phyloP scores from a whole-genome alignment of 495 filamentous ascomycete genomes.

The Tetracladium marchalianum region DNA sequence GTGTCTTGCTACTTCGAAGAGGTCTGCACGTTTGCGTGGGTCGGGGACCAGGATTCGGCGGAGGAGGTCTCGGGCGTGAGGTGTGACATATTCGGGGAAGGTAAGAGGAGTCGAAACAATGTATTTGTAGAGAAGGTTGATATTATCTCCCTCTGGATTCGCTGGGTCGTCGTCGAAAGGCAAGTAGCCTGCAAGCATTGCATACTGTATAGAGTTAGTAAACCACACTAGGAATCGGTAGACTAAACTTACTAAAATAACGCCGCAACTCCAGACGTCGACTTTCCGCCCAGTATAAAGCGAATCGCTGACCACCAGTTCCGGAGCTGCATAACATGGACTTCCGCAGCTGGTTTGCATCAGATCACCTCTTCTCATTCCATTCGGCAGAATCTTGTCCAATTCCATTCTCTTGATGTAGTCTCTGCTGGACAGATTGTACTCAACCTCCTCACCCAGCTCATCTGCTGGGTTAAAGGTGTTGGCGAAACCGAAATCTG shows the following conservation, averaged over 20 bases:
- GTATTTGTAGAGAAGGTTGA: slow-evolving; percentile 98
- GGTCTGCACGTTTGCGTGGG: slow-evolving; percentile 84
- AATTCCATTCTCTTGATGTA: slow-evolving; percentile 71
- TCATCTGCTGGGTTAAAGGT: slow-evolving; percentile 88
- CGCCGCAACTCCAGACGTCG: slow-evolving; percentile 98
- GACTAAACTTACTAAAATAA: slow-evolving; percentile 73
- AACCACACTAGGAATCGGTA: slow-evolving; percentile 6
- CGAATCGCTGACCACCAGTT: slow-evolving; percentile 95
- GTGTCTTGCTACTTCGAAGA: slow-evolving; percentile 96
- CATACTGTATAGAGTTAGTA: slow-evolving; percentile 56
- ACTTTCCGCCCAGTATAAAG: slow-evolving; percentile 96
- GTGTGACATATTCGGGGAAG: slow-evolving; percentile 98
- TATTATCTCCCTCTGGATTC: slow-evolving; percentile 98
- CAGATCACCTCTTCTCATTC: slow-evolving; percentile 57
- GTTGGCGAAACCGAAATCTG: slow-evolving; percentile 98
- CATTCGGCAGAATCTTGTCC: slow-evolving; percentile 49
- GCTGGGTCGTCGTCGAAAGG: slow-evolving; percentile 98
- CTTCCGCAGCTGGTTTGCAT: slow-evolving; percentile 81
- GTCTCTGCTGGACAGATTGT: slow-evolving; percentile 73
- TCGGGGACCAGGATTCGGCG: slow-evolving; percentile 94
- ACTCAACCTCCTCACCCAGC: slow-evolving; percentile 80
- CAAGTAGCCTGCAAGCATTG: slow-evolving; percentile 97
- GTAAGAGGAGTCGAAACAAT: slow-evolving; percentile 96
- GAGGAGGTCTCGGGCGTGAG: slow-evolving; percentile 87
- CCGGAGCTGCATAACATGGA: slow-evolving; percentile 92